Conservation (phyloP, 2,329 filamentous ascomycete genomes). For the Calycina marina region DNA sequence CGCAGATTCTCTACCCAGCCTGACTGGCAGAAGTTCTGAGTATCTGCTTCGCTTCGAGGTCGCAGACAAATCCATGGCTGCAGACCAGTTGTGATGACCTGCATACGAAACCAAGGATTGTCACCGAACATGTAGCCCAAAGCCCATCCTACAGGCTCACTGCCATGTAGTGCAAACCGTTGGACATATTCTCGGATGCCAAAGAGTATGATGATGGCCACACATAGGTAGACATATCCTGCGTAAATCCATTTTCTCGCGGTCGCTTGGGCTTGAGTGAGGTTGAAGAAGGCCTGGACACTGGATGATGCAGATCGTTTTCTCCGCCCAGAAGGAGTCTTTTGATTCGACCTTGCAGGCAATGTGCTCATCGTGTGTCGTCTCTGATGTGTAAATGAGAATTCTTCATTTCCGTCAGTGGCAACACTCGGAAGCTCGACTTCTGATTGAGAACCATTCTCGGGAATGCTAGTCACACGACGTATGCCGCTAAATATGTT, state of each 20-base stretch:
- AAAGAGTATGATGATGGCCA: conserved; percentile 50
- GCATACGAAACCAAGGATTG: conserved; percentile 53
- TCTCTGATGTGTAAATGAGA: background rate
- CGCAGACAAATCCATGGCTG: conserved; percentile 67
- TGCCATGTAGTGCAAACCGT: conserved; percentile 47
- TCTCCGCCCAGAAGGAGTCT: conserved; percentile 47
- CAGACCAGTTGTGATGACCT: conserved; percentile 53
- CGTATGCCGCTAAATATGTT: conserved; percentile 5
- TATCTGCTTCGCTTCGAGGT: conserved; percentile 22
- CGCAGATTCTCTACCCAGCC: conserved; percentile 56
- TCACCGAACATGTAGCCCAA: conserved; percentile 81
- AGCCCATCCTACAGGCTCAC: conserved; percentile 87
- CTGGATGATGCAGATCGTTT: conserved; percentile 51
- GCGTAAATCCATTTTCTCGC: conserved; percentile 76
- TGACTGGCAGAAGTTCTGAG: conserved; percentile 28
- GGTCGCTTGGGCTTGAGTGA: conserved; percentile 66
- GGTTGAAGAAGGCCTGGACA: conserved; percentile 58
- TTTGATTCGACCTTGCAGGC: conserved; percentile 22
- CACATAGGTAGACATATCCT: conserved; percentile 55
- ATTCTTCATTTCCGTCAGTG: conserved; percentile 4
- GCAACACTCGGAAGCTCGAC: conserved; percentile 7
- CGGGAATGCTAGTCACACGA: background rate
- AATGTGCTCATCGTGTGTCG: conserved; percentile 32
- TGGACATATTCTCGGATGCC: conserved; percentile 59
- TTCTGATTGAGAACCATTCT: conserved; percentile 14